Evolutionary conservation across 2,329 filamentous ascomycete genomes (phyloP).

Genomic region (Alternaria hordeiaustralica): DNA sequence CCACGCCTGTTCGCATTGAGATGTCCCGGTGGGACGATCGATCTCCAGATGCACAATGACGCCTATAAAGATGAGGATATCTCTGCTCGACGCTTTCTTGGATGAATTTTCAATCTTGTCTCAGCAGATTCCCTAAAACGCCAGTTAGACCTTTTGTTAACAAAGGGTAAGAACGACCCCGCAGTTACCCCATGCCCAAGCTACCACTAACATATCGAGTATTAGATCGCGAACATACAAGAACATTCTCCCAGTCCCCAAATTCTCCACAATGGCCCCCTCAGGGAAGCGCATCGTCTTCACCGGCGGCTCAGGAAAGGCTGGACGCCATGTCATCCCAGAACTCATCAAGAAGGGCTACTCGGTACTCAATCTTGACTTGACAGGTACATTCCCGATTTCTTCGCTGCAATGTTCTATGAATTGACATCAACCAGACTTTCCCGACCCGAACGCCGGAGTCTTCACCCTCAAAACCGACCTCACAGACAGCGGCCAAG

Average conservation of each 20-base stretch:
- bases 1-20: constrained; percentile 11
- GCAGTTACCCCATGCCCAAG: neutral
- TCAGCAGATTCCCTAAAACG: neutral
- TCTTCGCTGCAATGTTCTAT: neutral
- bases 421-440: constrained; percentile 28
- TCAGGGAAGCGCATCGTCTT: constrained; percentile 51
- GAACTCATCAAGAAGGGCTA: constrained; percentile 60
- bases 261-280: constrained; percentile 26
- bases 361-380: constrained; percentile 63
- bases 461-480: constrained; percentile 64
- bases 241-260: neutral
- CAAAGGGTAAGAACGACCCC: neutral
- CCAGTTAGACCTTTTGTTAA: neutral
- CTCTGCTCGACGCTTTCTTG: neutral
- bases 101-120: neutral
- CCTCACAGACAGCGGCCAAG: constrained; percentile 62
- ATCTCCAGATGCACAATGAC: constrained; percentile 11
- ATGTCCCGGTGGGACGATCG: constrained; percentile 15
- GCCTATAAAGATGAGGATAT: constrained; percentile 10
- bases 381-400: constrained; percentile 29
- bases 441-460: constrained; percentile 50
- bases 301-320: constrained; percentile 59
- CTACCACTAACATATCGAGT: neutral
- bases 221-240: neutral
- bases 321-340: constrained; percentile 62